Evolutionary conservation across 345 rosid genomes (phyloP).

Genomic region (Eutrema japonicum): DNA sequence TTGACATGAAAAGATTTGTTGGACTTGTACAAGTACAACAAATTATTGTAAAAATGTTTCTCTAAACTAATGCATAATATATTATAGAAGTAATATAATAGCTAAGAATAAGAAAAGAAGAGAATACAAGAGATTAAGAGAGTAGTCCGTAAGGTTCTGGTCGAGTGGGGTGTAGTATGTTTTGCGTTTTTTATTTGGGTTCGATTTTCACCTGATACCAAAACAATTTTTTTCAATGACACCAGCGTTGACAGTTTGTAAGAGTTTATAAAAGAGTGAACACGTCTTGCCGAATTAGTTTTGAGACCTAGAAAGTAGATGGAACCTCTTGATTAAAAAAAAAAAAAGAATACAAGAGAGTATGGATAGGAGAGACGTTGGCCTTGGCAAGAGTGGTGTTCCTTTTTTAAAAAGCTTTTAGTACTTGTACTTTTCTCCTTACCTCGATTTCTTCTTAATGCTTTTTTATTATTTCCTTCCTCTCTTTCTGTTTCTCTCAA

Average conservation of each 20-base stretch:
- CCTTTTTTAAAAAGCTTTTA: conserved; percentile 2
- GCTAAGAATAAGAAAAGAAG: neutral
- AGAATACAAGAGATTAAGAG: conserved; percentile 5
- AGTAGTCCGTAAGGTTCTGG: no score
- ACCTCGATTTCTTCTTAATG: conserved; percentile 25
- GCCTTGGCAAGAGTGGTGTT: conserved; percentile 41
- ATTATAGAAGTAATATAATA: conserved; percentile 10
- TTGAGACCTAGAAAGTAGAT: no score
- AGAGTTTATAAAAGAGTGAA: no score
- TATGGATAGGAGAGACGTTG: conserved; percentile 37
- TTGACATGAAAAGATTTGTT: neutral
- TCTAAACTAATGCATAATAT: neutral
- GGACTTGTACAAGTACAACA: neutral
- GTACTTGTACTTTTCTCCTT: conserved; percentile 19
- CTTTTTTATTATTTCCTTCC: conserved; percentile 1
- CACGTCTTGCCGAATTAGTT: no score
- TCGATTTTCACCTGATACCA: no score
- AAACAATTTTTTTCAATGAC: no score
- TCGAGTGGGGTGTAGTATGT: no score
- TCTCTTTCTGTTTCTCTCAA: neutral
- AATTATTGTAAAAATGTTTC: neutral
- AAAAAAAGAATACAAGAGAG: conserved; percentile 7
- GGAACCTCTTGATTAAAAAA: no score
- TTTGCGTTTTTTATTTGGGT: no score
- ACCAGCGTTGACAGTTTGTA: no score